Base-by-base conservation (phyloP, 2,329 filamentous ascomycete species). In the Colletotrichum musicola region DNA sequence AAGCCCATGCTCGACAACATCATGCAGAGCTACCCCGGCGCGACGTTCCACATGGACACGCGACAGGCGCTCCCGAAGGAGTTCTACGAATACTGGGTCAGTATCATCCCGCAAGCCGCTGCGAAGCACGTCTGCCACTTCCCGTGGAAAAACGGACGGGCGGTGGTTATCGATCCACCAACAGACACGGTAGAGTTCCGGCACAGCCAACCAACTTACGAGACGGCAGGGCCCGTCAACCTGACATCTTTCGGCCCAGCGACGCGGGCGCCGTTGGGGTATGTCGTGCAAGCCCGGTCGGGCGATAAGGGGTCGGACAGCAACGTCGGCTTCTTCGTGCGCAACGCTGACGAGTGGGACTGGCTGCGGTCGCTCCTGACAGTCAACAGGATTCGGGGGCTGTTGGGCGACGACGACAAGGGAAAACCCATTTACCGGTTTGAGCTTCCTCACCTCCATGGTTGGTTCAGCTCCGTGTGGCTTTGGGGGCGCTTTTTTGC, bases 241-340 rank as follows among this genome's bases (percentile, higher is more conserved):
- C 68, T 77, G 25, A 61, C 71, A 1, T 62, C 69, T 0, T 76
- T 76, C 27, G 78, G 78, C 0, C 73, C 73, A 6, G 77, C 74
- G 0, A 72, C 73, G 14, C 72, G 68, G 22, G 72, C 72, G 1
- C 76, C 77, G 0, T 66, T 80, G 1, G 78, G 78, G 0, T 74
- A 74, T 38, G 71, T 80, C 6, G 77, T 77, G 1, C 74, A 76
- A 5, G 78, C 72, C 1, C 59, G 78, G 0, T 78, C 78, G 0
- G 78, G 78, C 0, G 83, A 85, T 58, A 85, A 85, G 66, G 82
- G 78, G 0, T 77, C 78, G 0, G 80, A 85, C 70, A 78, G 77
- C 38, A 74, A 75, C 7, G 68, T 79, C 14, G 74, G 74, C 2
- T 71, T 71, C 51, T 73, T 70, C 18, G 66, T 73, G 25, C 68